These are phyloP conservation scores for Cenchrus americanus DNA, from an alignment of 176 grass and related monocot species.

Conservation along the genomic window DNA sequence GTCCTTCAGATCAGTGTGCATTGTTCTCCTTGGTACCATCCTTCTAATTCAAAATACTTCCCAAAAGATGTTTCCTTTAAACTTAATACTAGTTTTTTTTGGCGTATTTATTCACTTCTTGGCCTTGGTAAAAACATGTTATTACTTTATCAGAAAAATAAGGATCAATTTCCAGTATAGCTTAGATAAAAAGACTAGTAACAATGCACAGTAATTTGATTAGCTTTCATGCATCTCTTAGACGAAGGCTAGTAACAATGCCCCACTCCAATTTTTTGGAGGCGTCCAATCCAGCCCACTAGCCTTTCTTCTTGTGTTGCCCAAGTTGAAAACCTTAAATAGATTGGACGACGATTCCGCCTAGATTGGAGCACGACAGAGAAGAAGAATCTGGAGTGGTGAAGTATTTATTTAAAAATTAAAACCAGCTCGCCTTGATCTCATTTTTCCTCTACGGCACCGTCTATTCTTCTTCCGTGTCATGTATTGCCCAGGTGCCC, in stretches of 20 bases:
- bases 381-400: no score
- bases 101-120: background rate
- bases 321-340: no score
- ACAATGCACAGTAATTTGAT: no score
- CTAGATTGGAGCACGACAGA: no score
- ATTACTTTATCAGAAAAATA: background rate
- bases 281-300: no score
- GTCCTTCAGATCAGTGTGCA: no score
- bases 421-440: background rate
- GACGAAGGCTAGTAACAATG: no score
- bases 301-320: no score
- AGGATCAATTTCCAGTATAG: background rate
- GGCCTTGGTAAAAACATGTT: background rate
- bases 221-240: no score
- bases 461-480: conserved; percentile 35
- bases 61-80: background rate
- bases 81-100: background rate
- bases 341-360: no score
- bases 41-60: background rate
- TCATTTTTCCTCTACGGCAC: background rate
- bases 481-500: conserved; percentile 16
- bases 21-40: background rate
- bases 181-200: no score
- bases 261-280: no score
- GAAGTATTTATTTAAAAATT: background rate